Conservation (phyloP, 352 stramenopile species). For the Elongisporangium anandrum region DNA sequence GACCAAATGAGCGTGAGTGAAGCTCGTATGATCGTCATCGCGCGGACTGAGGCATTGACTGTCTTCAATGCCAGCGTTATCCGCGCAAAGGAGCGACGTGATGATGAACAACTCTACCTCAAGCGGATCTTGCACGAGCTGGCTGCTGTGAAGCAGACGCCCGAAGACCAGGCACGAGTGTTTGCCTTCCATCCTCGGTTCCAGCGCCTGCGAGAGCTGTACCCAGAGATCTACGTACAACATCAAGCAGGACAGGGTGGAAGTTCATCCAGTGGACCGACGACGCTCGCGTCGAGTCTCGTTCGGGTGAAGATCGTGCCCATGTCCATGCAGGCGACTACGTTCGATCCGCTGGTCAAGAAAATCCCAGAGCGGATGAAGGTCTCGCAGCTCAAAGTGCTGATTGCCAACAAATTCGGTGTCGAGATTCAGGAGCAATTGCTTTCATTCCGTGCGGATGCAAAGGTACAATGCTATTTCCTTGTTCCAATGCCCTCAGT, state of each 20-base stretch:
- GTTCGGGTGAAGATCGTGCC: constrained; percentile 62
- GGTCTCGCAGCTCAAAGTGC: constrained; percentile 62
- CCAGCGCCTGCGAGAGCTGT: constrained; percentile 32
- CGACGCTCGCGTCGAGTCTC: constrained; percentile 51
- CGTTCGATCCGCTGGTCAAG: constrained; percentile 61
- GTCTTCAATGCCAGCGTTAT: constrained; percentile 71
- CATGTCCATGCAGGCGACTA: constrained; percentile 69
- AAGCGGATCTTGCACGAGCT: constrained; percentile 77
- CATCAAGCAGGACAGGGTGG: constrained; percentile 5
- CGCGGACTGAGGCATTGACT: constrained; percentile 38
- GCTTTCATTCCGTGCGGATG: constrained; percentile 51
- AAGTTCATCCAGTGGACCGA: constrained; percentile 14
- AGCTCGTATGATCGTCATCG: constrained; percentile 65
- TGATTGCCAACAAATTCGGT: constrained; percentile 73
- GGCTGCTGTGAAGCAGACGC: constrained; percentile 23
- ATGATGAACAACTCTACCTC: constrained; percentile 81
- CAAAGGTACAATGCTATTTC: constrained; percentile 36
- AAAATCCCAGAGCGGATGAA: constrained; percentile 76
- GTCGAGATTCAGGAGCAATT: constrained; percentile 41
- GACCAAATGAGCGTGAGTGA: constrained; percentile 61
- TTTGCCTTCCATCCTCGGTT: constrained; percentile 47
- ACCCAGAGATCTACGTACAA: constrained; percentile 37
- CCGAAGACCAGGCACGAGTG: constrained; percentile 23
- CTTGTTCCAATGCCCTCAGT: no score
- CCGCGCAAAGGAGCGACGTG: constrained; percentile 48